These are phyloP conservation scores for Oxytropis ochrocephala DNA, from an alignment of 306 rosid species.

Conservation along the genomic window DNA sequence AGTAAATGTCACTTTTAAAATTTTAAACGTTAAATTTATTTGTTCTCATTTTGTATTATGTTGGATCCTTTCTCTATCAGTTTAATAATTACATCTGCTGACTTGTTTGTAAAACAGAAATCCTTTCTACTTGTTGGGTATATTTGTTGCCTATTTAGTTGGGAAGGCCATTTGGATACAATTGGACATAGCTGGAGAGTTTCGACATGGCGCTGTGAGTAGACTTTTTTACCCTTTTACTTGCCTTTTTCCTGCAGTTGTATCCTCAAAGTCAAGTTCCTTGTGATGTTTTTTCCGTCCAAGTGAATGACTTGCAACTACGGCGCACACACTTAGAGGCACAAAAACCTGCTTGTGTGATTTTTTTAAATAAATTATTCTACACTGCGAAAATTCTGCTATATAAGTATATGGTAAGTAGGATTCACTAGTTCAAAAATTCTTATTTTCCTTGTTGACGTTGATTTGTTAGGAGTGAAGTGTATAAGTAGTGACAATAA, in stretches of 20 bases:
- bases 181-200: conserved; percentile 59
- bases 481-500: background rate
- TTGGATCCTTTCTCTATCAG: background rate
- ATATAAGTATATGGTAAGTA: background rate
- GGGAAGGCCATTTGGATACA: conserved; percentile 77
- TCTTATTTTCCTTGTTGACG: background rate
- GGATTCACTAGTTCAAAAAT: background rate
- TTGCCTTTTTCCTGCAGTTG: background rate
- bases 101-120: conserved; percentile 53
- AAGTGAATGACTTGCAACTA: background rate
- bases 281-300: background rate
- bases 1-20: conserved; percentile 35
- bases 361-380: background rate
- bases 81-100: conserved; percentile 10
- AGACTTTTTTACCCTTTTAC: background rate
- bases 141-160: conserved; percentile 60
- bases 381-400: background rate
- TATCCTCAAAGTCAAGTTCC: background rate
- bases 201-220: conserved; percentile 76
- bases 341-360: background rate
- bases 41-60: background rate
- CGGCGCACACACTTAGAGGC: background rate
- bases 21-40: background rate
- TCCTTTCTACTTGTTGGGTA: conserved; percentile 56
- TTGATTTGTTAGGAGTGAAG: background rate